Base-by-base conservation (phyloP, 2,329 filamentous ascomycete species). In the Chaetomiaceae sp. region DNA sequence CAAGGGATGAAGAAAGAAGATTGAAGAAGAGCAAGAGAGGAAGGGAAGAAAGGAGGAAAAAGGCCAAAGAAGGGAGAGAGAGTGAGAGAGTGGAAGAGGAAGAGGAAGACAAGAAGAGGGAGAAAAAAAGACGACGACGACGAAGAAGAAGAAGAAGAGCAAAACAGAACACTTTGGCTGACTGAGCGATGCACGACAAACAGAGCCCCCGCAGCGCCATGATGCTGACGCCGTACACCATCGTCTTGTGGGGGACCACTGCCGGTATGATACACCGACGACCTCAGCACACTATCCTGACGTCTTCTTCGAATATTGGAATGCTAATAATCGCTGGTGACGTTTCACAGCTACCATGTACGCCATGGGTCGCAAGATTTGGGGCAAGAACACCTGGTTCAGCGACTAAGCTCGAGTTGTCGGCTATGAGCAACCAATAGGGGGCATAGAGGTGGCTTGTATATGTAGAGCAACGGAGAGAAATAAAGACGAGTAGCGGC, bases 321-420 rank as follows among this genome's bases (percentile, higher is more conserved):
- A 23, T 21, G 33, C 47, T 42, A 53, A 56, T 41, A 51, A 48
- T 18, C 25, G 25, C 9, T 29, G n/a, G 5, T 14, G 23, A 44
- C 32, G 25, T 36, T 55, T 25, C 41, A 50, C 59, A 83, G 80
- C 72, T 49, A 68, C 73, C 61, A 74, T 89, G 73, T 92, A 87
- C 76, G 86, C 85, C 75, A 84, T 87, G 75, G 74, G 78, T 69
- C 86, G 88, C 69, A 83, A 87, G 75, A 74, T 87, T 60, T 68
- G 84, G 58, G 88, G 88, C 66, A 82, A 91, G 79, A 91, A 90
- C 81, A 89, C 84, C 58, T 90, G 84, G 84, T 88, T 82, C 65
- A 73, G 77, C 67, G 77, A 73, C 61, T 82, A 78, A 67, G 42
- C 14, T 36, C n/a, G 30, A 11, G 21, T 25, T 32, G 47, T n/a